These are phyloP conservation scores for Exophiala sp. DNA, from an alignment of 2,329 filamentous ascomycete species.

Conservation along the genomic window DNA sequence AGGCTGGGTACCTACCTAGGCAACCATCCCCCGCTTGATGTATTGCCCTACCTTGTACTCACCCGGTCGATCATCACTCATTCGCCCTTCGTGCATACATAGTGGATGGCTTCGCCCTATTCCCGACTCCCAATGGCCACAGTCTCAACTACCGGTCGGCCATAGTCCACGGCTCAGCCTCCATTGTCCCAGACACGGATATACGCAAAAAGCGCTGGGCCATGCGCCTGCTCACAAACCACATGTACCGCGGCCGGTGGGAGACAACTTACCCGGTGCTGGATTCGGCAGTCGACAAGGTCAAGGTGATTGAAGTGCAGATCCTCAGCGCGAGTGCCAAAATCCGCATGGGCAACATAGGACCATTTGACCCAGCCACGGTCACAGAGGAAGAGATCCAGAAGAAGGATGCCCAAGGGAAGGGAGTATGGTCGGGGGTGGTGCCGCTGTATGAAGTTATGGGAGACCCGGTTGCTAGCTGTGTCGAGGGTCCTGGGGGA, in stretches of 20 bases:
- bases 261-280: constrained; percentile 1
- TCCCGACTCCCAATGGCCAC: constrained; percentile 1
- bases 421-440: not conserved
- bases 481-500: not conserved
- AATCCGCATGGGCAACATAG: not conserved
- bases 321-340: constrained; percentile 1
- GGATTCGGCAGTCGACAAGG: not conserved
- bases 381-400: not conserved
- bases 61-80: too few relatives aligned
- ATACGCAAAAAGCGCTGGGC: not conserved
- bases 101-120: constrained; percentile 1
- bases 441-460: not conserved
- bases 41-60: too few relatives aligned
- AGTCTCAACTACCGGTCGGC: constrained; percentile 1
- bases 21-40: too few relatives aligned
- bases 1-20: too few relatives aligned
- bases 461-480: not conserved
- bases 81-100: too few relatives aligned
- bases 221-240: constrained; percentile 2
- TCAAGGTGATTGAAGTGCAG: constrained; percentile 1
- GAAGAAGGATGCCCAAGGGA: not conserved
- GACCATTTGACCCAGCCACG: not conserved
- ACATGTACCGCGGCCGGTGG: not conserved
- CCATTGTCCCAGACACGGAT: not conserved
- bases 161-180: not conserved